Conservation (phyloP, 352 stramenopile genomes). For the Phytophthora tentaculata region DNA sequence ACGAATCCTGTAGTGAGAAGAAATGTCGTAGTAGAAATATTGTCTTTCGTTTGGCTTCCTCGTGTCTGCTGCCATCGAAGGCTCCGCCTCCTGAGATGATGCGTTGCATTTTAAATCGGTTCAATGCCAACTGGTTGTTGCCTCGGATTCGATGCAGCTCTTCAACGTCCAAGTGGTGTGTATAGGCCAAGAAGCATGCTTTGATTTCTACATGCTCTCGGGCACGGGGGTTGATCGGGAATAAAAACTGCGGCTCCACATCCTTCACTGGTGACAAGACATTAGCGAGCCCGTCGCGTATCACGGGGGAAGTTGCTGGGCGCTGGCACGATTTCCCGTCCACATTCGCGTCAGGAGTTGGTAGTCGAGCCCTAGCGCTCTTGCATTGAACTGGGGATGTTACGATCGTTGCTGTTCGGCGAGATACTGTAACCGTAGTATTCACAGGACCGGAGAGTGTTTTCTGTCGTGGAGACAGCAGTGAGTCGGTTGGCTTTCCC, state of each 20-base stretch:
- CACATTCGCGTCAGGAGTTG: conserved; percentile 1
- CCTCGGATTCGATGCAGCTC: conserved; percentile 53
- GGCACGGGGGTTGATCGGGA: conserved; percentile 31
- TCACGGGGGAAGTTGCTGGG: conserved; percentile 20
- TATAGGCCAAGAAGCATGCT: conserved; percentile 70
- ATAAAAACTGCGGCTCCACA: conserved; percentile 16
- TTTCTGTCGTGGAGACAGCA: conserved; percentile 32
- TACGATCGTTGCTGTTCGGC: conserved; percentile 7
- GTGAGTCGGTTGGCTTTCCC: conserved; percentile 15
- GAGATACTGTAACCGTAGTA: neutral
- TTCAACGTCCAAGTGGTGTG: conserved; percentile 68
- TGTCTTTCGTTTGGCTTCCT: conserved; percentile 68
- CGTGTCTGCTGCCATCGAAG: conserved; percentile 48
- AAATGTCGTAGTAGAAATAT: conserved; percentile 76
- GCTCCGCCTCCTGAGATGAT: conserved; percentile 46
- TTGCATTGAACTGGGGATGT: conserved; percentile 33
- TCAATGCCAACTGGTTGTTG: conserved; percentile 44
- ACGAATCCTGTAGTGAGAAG: conserved; percentile 55
- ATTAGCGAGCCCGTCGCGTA: neutral
- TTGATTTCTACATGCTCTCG: conserved; percentile 75
- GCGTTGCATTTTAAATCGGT: conserved; percentile 47
- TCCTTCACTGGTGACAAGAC: conserved; percentile 11
- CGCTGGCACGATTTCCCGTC: conserved; percentile 7
- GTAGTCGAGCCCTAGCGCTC: conserved; percentile 21
- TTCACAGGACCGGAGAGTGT: conserved; percentile 5